phyloP scores from a whole-genome alignment of 2,329 filamentous ascomycete genomes.

The Ophiocordyceps camponoti-floridani region DNA sequence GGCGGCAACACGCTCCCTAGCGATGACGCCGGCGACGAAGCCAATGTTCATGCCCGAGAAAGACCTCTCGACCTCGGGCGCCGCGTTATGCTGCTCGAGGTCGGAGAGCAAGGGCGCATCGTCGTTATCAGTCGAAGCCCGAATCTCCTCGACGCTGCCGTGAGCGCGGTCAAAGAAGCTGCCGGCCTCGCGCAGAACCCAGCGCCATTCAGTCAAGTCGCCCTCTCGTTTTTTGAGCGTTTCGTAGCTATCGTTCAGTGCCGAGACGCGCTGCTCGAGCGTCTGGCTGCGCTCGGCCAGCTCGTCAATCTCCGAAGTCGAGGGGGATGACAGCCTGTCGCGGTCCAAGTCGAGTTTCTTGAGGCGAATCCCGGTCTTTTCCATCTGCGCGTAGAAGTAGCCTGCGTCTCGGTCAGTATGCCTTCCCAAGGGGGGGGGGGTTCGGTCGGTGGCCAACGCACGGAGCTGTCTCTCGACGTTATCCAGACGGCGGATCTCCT shows the following conservation, averaged over 20 bases:
- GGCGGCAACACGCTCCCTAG: constrained; percentile 76
- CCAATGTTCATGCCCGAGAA: constrained; percentile 98
- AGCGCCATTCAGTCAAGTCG: constrained; percentile 94
- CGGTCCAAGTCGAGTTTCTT: constrained; percentile 82
- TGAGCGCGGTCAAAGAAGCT: constrained; percentile 95
- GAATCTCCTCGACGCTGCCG: constrained; percentile 91
- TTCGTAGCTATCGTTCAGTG: constrained; percentile 95
- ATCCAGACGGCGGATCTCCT: constrained; percentile 91
- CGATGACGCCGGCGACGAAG: constrained; percentile 91
- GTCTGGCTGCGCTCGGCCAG: constrained; percentile 82
- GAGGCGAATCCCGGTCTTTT: constrained; percentile 73
- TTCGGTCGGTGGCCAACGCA: constrained; percentile 31
- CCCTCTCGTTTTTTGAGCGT: constrained; percentile 95
- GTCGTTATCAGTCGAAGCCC: constrained; percentile 74
- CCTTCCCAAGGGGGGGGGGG: background rate
- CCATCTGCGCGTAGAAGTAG: constrained; percentile 92
- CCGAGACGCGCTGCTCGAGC: constrained; percentile 78
- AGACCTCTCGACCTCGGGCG: constrained; percentile 57
- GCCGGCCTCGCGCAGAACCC: constrained; percentile 89
- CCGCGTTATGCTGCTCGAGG: constrained; percentile 61
- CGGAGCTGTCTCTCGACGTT: constrained; percentile 96
- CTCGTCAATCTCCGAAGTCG: constrained; percentile 91
- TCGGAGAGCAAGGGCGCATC: constrained; percentile 88
- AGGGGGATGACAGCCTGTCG: constrained; percentile 70
- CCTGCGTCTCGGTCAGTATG: constrained; percentile 30